Percentiles rank a stretch among this genome's conserved stretches.
These are phyloP conservation scores for Sphagnum magellanicum DNA, from an alignment of 228 moss, liverwort and hornwort species.

Conservation along the genomic window DNA sequence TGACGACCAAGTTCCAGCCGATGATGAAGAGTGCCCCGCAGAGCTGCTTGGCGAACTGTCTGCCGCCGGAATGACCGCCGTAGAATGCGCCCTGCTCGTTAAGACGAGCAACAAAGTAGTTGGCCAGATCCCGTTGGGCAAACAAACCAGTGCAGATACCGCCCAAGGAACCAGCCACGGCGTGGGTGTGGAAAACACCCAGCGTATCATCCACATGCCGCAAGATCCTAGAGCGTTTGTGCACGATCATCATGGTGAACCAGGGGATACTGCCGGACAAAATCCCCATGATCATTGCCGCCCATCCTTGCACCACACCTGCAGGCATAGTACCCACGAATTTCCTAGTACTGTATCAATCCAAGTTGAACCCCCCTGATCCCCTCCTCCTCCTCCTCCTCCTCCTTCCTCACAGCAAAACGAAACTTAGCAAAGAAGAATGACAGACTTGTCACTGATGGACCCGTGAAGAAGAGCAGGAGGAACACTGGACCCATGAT, in stretches of 20 bases:
- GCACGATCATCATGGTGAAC: slow-evolving; percentile 50
- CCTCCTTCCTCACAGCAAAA: neutral
- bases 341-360: no score
- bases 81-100: slow-evolving; percentile 35
- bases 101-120: slow-evolving; percentile 16
- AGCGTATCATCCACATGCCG: slow-evolving; percentile 52
- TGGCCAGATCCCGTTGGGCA: slow-evolving; percentile 26
- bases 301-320: slow-evolving; percentile 40
- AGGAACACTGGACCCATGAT: neutral
- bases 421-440: neutral
- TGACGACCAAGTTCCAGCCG: slow-evolving; percentile 51
- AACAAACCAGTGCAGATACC: slow-evolving; percentile 42
- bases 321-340: neutral
- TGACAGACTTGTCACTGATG: neutral
- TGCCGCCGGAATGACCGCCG: slow-evolving; percentile 16
- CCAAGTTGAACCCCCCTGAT: no score
- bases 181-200: slow-evolving; percentile 61
- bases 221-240: slow-evolving; percentile 40
- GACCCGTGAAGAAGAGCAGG: neutral
- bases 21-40: slow-evolving; percentile 36
- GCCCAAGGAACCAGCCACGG: slow-evolving; percentile 37
- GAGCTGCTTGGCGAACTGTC: slow-evolving; percentile 48
- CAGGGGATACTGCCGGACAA: slow-evolving; percentile 42
- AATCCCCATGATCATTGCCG: slow-evolving; percentile 36
- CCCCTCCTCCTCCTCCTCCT: no score